Base-by-base conservation (phyloP, 2,329 filamentous ascomycete genomes). In the Chaetomium olivaceum region DNA sequence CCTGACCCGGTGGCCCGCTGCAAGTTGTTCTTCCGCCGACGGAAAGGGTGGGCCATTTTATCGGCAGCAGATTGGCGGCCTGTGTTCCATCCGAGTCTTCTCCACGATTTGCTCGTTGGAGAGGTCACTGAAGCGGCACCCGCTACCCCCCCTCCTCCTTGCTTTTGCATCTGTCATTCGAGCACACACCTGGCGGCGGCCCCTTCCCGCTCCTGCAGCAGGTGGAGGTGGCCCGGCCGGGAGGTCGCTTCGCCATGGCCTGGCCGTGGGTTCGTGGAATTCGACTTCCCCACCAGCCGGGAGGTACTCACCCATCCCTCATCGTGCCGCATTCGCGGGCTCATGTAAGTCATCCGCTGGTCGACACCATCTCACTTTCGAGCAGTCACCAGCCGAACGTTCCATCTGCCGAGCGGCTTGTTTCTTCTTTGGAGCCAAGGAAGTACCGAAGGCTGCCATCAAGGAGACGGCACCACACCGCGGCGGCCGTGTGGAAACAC, bases 131-230 rank as follows among this genome's bases (percentile, higher is more conserved):
- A 55, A 46, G 39, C 39, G 48, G 23, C 52, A 21, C 27, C 52
- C 33, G 31, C 56, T 58, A 50, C 62, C 50, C 21, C 52, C 63
- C 63, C 56, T 58, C 67, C 52, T 62, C 57, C 54, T 62, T 67
- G 61, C 63, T 62, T 66, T 67, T 68, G 68, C 68, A 67, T 65
- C 65, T 65, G 55, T 68, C 58, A 56, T 57, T 67, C 60, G 58
- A 64, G 60, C 61, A 59, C 33, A 36, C n/a, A 29, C 57, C 59
- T 61, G 56, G 66, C 67, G 63, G 69, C 70, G 67, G 64, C 65
- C 68, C 69, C 64, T 80, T 79, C 76, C 78, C 77, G 77, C 76
- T 76, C 76, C 75, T 80, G 78, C 78, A 79, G 75, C 68, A 68
- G 63, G 66, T 61, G 62, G 64, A 61, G 61, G 58, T 54, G 58